Base-by-base conservation (phyloP, 2,329 filamentous ascomycete species). In the Apiospora aurea region DNA sequence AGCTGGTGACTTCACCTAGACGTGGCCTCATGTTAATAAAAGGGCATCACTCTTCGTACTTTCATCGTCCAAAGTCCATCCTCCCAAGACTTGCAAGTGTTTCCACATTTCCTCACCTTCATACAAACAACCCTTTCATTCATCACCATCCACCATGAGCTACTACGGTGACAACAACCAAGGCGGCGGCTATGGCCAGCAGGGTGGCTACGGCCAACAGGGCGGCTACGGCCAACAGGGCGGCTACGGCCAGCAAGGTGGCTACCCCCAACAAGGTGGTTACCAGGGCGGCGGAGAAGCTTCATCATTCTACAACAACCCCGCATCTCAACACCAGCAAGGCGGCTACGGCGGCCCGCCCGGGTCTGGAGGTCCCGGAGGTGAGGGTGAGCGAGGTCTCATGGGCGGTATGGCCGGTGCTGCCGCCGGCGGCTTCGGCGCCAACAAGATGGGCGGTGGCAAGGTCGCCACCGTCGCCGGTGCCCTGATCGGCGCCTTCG, bases 361-460 rank as follows among this genome's bases (percentile, higher is more conserved):
- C 0, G 78, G 72, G 1, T 64, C 57, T 41, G 57, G 57, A n/a
- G 57, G 57, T 4, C 57, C 57, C 34, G 80, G 77, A 4, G 76
- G 72, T 11, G 53, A 49, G 16, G 69, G 69, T n/a, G 83, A 85
- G 70, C 82, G 83, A 38, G 83, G 83, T 34, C 69, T 85, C 18
- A 78, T 83, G 73, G 83, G 83, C 57, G 82, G 81, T 1, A 71
- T 84, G 4, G 82, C 81, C 21, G 83, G 83, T 7, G 83, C 80
- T 51, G 79, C 82, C 0, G 83, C 82, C 49, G 83, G 83, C 21
- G 83, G 79, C 1, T 81, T 82, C 41, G 83, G 83, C 14, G 83
- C 83, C 4, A 75, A 83, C 76, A 83, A 83, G 73, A 74, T 85
- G 49, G 83, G 83, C 29, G 80, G 80, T 70, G 79, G 79, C 53